Evolutionary conservation across 441 rosid species (phyloP), one percentile per base, ranked within the genome.

Genomic region (Gossypium schwendimanii): DNA sequence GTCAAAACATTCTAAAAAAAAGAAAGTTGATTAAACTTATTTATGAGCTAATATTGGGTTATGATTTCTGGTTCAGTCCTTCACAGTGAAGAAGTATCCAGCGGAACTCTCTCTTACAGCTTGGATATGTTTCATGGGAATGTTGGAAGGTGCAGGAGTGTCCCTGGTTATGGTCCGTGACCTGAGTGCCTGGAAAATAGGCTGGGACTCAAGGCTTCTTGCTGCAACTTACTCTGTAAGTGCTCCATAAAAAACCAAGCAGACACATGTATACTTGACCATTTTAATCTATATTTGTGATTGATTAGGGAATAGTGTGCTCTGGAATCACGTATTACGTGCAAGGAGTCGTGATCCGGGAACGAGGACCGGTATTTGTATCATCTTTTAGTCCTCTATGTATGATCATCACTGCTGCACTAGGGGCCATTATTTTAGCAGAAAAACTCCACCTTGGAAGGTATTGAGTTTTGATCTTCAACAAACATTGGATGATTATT

Each of bases 261-360:
- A 14, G 6, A 49, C 54, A 49, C 53, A 49, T 49, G 17, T 12
- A 15, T 49, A n/a, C 44, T 53, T 64, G 31, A 36, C 24, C 10
- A 15, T 64, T 31, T 28, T 49, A 4, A 59, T 10, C 7, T 61
- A 26, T 26, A 33, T 11, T 44, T 59, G 60, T 26, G 62, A 68
- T 63, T 49, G 3, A 63, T 72, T 78, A 94, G 98, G 98, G 98
- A 24, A 81, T 92, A 72, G 86, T 92, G 24, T 89, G 97, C 87
- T 94, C 98, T 63, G 98, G 98, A 71, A 70, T 86, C 12, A 92
- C 98, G 31, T 94, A 86, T 71, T 94, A 88, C 70, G 83, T 90
- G 63, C 98, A 94, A 89, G 95, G 87, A 18, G 77, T 89, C 12
- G 92, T 92, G 41, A 88, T 80, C 53, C 87, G 77, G 74, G 86